phyloP scores from a whole-genome alignment of 208 protist genomes.

The Crithidia mellificae region DNA sequence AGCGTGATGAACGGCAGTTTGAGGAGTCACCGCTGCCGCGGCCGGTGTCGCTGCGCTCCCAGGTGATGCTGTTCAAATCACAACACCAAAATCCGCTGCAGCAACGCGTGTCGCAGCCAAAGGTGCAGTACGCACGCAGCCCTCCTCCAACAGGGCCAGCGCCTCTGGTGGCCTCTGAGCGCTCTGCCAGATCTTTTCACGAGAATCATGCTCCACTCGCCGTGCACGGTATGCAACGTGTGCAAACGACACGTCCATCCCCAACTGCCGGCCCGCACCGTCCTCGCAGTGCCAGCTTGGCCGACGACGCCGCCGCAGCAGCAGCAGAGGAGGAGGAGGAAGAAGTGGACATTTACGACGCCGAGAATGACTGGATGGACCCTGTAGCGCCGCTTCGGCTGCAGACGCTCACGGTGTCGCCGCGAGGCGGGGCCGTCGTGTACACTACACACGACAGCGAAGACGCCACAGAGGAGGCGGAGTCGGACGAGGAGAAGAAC shows the following conservation, averaged over 20 bases:
- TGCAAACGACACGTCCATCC: not conserved
- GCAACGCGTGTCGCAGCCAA: not conserved
- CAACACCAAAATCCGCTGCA: too few species aligned
- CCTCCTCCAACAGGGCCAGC: not conserved
- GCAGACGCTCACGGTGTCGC: conserved; percentile 33
- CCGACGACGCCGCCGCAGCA: too few species aligned
- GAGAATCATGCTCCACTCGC: not conserved
- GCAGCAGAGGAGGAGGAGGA: conserved; percentile 5
- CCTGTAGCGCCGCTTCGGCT: conserved; percentile 31
- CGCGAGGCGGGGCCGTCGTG: conserved; percentile 21
- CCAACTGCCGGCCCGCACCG: not conserved
- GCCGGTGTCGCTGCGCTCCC: conserved; percentile 66
- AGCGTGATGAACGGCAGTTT: conserved; percentile 3
- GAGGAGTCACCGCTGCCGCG: conserved; percentile 56
- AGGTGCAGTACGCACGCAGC: not conserved
- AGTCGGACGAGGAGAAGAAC: not conserved
- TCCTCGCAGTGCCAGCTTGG: too few species aligned
- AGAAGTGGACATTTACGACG: conserved; percentile 18
- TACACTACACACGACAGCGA: conserved; percentile 15
- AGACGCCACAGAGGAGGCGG: not conserved
- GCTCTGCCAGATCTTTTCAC: not conserved
- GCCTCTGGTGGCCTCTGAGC: not conserved
- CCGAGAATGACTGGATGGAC: conserved; percentile 40
- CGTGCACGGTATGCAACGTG: too few species aligned
- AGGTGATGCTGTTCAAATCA: conserved; percentile 41